Conservation (phyloP, 2,329 filamentous ascomycete genomes). For the Sclerotinia spermophila region DNA sequence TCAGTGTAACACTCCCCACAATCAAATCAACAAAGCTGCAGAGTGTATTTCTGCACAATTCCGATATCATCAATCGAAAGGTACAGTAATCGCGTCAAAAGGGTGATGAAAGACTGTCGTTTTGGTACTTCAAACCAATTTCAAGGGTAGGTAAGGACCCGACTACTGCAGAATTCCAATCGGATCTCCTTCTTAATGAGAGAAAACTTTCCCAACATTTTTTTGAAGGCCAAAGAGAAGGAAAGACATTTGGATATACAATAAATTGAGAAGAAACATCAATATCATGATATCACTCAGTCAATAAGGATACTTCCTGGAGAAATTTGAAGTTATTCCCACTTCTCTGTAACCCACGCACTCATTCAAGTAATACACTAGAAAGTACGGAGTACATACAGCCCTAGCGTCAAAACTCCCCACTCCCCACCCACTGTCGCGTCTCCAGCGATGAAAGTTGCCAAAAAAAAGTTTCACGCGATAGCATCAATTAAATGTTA, state of each 20-base stretch:
- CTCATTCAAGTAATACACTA: neutral
- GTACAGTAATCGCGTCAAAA: neutral
- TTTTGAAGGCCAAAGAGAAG: neutral
- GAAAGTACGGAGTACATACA: neutral
- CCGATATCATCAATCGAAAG: neutral
- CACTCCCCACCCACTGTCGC: constrained; percentile 8
- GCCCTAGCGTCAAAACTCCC: neutral
- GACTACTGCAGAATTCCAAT: neutral
- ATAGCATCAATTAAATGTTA: neutral
- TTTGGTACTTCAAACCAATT: neutral
- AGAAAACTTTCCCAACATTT: neutral
- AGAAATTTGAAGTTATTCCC: neutral
- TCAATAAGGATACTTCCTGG: neutral
- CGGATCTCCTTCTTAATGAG: neutral
- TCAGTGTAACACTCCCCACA: neutral
- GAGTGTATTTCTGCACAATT: neutral
- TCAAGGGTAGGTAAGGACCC: neutral
- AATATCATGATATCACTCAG: neutral
- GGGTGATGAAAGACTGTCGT: neutral
- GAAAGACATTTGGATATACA: neutral
- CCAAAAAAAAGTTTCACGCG: constrained; percentile 6
- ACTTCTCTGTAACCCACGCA: neutral
- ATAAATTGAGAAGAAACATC: neutral
- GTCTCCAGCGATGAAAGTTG: constrained; percentile 8
- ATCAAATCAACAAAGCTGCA: neutral